Evolutionary conservation across 179 eudicot genomes (phyloP).

Genomic region (Pouteria campechiana): DNA sequence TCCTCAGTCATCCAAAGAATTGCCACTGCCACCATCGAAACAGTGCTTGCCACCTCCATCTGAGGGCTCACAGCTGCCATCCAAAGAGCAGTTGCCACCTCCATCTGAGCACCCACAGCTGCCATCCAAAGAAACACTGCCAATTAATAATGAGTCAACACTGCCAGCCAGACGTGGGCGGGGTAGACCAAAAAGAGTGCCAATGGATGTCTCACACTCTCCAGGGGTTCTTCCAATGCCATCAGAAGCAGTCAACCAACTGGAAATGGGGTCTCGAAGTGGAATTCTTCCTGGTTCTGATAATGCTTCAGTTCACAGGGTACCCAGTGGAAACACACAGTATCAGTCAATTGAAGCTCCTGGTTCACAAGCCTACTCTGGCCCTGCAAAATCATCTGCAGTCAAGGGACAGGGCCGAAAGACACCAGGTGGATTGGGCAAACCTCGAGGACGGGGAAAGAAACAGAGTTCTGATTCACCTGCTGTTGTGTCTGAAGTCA

Average conservation of each 20-base stretch:
- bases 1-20: too few species aligned
- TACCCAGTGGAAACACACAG: constrained; percentile 16
- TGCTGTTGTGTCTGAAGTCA: too few species aligned
- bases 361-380: constrained; percentile 14
- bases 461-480: constrained; percentile 24
- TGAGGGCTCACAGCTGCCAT: background rate
- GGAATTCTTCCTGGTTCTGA: constrained; percentile 17
- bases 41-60: constrained; percentile 11
- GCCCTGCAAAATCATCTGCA: constrained; percentile 21
- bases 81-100: too few species aligned
- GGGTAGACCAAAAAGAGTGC: constrained; percentile 78
- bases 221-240: constrained; percentile 19
- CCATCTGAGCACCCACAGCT: constrained; percentile 6
- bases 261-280: constrained; percentile 8
- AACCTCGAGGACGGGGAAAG: constrained; percentile 56
- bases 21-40: too few species aligned
- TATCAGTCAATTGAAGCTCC: constrained; percentile 14
- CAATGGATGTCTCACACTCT: constrained; percentile 18
- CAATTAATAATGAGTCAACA: constrained; percentile 30
- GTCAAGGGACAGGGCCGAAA: constrained; percentile 43
- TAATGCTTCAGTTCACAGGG: constrained; percentile 12
- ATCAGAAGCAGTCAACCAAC: constrained; percentile 14
- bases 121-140: too few species aligned
- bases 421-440: constrained; percentile 33
- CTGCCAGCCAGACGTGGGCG: constrained; percentile 82